A percentile compares a stretch with the other conserved stretches of the same genome.
phyloP scores from a whole-genome alignment of 768 basidiomycete species.

The Pulveroboletus ravenelii region DNA sequence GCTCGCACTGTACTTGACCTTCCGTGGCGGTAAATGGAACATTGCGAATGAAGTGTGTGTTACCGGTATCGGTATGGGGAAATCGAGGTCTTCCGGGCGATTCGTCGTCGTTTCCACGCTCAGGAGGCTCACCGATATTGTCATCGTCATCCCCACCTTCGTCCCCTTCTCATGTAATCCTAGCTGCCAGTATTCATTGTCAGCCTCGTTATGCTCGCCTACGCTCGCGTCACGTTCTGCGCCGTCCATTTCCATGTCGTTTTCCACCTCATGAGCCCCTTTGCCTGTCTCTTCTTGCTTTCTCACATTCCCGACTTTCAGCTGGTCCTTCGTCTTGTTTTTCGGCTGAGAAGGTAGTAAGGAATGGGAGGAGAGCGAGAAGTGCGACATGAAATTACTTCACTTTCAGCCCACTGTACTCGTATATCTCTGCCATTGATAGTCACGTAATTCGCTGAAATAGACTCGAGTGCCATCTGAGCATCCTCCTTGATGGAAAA shows the following conservation, averaged over 20 bases:
- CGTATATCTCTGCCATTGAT: constrained; percentile 68
- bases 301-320: constrained; percentile 26
- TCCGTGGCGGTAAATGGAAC: constrained; percentile 90
- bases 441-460: constrained; percentile 58
- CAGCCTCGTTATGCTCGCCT: constrained; percentile 23
- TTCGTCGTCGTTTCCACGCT: constrained; percentile 27
- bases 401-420: constrained; percentile 76
- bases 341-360: constrained; percentile 36
- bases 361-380: not conserved
- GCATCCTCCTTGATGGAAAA: constrained; percentile 91
- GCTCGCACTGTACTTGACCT: constrained; percentile 83
- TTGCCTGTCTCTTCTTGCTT: constrained; percentile 90
- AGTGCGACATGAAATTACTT: constrained; percentile 42
- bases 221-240: constrained; percentile 21
- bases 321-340: constrained; percentile 32
- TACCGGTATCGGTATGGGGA: constrained; percentile 82
- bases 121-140: constrained; percentile 14
- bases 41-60: constrained; percentile 92
- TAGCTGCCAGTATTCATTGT: too few relatives aligned
- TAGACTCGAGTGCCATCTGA: constrained; percentile 60
- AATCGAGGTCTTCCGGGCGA: constrained; percentile 59
- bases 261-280: constrained; percentile 33
- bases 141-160: constrained; percentile 31
- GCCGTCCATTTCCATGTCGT: constrained; percentile 31
- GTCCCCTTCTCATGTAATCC: constrained; percentile 24